Percentiles rank a stretch among this genome's conserved stretches.
Conservation (phyloP, 2,329 filamentous ascomycete species). For the Teratosphaeria pseudoeucalypti region DNA sequence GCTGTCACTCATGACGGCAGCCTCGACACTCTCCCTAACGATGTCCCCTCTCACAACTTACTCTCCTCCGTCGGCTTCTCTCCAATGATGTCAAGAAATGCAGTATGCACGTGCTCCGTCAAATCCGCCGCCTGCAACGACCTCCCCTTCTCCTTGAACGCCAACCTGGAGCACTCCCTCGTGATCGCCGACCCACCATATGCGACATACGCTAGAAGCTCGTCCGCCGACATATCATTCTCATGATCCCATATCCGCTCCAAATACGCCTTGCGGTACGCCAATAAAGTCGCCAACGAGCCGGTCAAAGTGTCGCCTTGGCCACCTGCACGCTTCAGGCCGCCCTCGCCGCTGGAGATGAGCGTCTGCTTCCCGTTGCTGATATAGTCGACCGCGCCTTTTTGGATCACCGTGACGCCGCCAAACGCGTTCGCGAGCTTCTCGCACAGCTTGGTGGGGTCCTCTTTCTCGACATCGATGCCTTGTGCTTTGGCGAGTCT, state of each 20-base stretch:
- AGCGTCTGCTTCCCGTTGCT: constrained; percentile 69
- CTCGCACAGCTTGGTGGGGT: constrained; percentile 49
- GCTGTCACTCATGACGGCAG: background rate
- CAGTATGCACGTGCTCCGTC: constrained; percentile 76
- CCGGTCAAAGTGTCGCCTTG: constrained; percentile 95
- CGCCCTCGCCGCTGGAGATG: constrained; percentile 66
- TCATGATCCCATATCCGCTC: constrained; percentile 65
- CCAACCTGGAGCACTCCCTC: constrained; percentile 77
- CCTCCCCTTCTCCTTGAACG: constrained; percentile 75
- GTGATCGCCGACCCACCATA: constrained; percentile 84
- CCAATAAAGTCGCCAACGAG: constrained; percentile 75
- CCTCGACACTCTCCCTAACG: too few relatives aligned
- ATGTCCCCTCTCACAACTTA: background rate
- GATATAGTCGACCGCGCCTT: constrained; percentile 73
- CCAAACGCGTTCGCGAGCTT: constrained; percentile 67
- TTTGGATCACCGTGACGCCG: constrained; percentile 85
- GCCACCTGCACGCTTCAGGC: constrained; percentile 80
- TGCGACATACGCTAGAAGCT: constrained; percentile 63
- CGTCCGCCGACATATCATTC: constrained; percentile 43
- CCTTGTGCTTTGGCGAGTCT: constrained; percentile 66
- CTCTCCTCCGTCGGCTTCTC: constrained; percentile 31
- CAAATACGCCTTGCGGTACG: constrained; percentile 78
- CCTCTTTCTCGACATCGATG: constrained; percentile 46
- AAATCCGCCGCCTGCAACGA: constrained; percentile 87
- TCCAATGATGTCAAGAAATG: constrained; percentile 72